Base-by-base conservation (phyloP, 257 asterid genomes). In the Nicotiana benthamiana region DNA sequence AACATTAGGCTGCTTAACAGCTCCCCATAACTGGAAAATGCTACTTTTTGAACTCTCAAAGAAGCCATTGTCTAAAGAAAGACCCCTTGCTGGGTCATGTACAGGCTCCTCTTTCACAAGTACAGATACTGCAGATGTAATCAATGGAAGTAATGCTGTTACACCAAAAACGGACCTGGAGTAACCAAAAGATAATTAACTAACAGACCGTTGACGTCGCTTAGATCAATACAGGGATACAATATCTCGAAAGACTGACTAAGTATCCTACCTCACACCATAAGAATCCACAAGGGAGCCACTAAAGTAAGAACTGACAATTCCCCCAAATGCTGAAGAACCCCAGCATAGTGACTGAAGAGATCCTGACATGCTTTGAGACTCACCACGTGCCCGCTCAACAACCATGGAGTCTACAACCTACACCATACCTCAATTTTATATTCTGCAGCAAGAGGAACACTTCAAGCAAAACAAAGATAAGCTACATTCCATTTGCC, bases 341-440 rank as follows among this genome's bases (percentile, higher is more conserved):
- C 99, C 97, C 99, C 99, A 96, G 85, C 99, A 96, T 64, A 96
- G 84, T 40, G 99, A 96, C 87, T 96, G 98, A 81, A 96, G 97
- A 79, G 99, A 96, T 75, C 98, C 98, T 26, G 99, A 94, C 90
- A 91, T 88, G 87, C 97, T 96, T 80, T 96, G 99, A 66, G 97
- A 96, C 88, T 96, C 99, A 51, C 98, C 99, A 65, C 99, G 99
- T 80, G 99, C 96, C 89, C 96, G 90, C 87, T 94, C 98, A 51
- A 94, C 97, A 74, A 96, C 97, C 98, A 96, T 94, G 80, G 99
- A 96, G 89, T 93, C 99, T 83, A 96, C 98, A 79, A 96, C 99
- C 99, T 96, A 83, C 83, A 86, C 43, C 62, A 82, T 61, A 77
- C 76, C 80, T 82, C 81, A 80, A 83, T 86, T 80, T 82, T 64